Conservation (phyloP, 2,329 filamentous ascomycete genomes). For the Epichloe elymi region DNA sequence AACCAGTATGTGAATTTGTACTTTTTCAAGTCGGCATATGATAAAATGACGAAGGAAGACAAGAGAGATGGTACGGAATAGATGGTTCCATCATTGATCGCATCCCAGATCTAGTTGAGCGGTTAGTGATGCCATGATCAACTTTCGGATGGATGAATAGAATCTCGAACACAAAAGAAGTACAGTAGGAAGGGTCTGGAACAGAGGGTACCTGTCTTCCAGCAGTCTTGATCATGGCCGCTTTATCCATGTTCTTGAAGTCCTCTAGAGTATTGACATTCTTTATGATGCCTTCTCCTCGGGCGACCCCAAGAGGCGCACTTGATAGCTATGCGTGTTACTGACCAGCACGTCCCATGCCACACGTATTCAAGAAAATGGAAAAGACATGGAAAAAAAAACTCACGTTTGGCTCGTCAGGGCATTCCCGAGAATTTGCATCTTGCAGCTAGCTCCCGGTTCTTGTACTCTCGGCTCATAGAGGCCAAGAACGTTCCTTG, state of each 20-base stretch:
- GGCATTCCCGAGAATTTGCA: conserved; percentile 82
- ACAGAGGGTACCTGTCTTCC: conserved; percentile 52
- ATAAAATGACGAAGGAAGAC: conserved; percentile 77
- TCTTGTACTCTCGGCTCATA: conserved; percentile 73
- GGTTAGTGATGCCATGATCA: background rate
- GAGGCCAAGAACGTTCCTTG: conserved; percentile 70
- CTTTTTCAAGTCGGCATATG: conserved; percentile 92
- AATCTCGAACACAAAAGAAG: background rate
- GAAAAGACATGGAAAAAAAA: background rate
- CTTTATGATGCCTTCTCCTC: conserved; percentile 85
- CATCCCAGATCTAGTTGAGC: conserved; percentile 71
- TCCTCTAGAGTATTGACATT: conserved; percentile 95
- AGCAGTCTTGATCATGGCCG: conserved; percentile 62
- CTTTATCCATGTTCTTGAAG: conserved; percentile 74
- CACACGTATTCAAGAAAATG: background rate
- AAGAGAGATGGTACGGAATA: conserved; percentile 89
- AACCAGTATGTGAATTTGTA: conserved; percentile 99
- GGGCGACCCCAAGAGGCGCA: conserved; percentile 55
- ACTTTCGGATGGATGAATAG: too few species aligned
- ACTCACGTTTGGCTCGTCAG: conserved; percentile 72
- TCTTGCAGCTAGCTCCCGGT: conserved; percentile 66
- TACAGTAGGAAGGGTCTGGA: background rate
- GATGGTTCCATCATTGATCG: conserved; percentile 90
- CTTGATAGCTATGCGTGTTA: conserved; percentile 24
- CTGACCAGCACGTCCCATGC: background rate